phyloP scores from a whole-genome alignment of 2,329 filamentous ascomycete genomes.

The Apiospora pterosperma region DNA sequence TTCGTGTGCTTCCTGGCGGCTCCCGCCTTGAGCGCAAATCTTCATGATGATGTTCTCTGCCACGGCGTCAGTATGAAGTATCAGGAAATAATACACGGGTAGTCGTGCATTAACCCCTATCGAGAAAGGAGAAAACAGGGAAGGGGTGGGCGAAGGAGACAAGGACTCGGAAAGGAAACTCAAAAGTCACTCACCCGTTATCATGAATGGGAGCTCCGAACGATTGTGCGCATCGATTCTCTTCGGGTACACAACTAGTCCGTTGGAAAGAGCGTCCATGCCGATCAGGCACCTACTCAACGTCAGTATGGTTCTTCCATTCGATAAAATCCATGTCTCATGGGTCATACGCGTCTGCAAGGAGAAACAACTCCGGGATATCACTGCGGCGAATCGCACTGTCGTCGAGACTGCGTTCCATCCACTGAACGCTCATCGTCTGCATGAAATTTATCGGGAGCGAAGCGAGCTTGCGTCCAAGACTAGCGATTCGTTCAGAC shows the following conservation, averaged over 20 bases:
- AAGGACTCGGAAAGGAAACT: background rate
- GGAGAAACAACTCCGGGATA: slow-evolving; percentile 51
- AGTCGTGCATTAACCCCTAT: background rate
- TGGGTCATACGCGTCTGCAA: background rate
- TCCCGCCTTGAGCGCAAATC: slow-evolving; percentile 22
- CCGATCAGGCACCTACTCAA: slow-evolving; percentile 57
- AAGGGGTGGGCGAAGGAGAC: background rate
- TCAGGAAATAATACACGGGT: background rate
- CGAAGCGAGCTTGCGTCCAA: slow-evolving; percentile 29
- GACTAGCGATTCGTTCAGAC: slow-evolving; percentile 29
- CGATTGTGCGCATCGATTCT: slow-evolving; percentile 67
- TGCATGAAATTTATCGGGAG: slow-evolving; percentile 48
- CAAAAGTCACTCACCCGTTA: slow-evolving; percentile 35
- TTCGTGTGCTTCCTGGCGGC: slow-evolving; percentile 19
- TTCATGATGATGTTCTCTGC: slow-evolving; percentile 25
- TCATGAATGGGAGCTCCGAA: slow-evolving; percentile 73
- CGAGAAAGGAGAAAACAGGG: background rate
- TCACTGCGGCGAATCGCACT: slow-evolving; percentile 64
- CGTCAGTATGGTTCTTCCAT: background rate
- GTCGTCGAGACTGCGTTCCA: slow-evolving; percentile 78
- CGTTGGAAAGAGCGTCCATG: slow-evolving; percentile 64
- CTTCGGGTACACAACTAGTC: slow-evolving; percentile 76
- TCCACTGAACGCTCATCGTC: slow-evolving; percentile 71
- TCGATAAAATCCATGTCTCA: background rate
- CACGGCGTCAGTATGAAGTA: background rate